phyloP scores from a whole-genome alignment of 148 eudicot species.

The Diospyros lotus region DNA sequence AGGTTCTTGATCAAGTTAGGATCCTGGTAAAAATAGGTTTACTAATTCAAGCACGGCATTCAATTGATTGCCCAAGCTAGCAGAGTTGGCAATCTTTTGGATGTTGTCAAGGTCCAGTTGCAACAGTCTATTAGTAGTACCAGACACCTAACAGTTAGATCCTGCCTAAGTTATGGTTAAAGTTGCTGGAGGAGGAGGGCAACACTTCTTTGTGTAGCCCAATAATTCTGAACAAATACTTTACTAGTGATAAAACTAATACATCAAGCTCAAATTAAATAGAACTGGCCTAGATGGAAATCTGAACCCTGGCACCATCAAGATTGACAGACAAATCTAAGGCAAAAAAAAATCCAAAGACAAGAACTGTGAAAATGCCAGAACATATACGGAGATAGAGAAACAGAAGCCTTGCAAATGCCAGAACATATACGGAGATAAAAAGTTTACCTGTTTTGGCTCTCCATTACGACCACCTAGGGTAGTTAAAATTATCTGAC shows the following conservation, averaged over 20 bases:
- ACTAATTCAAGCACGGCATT: too few species aligned
- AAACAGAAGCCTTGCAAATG: neutral
- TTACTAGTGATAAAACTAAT: neutral
- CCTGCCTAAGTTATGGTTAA: neutral
- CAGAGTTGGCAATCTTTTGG: too few species aligned
- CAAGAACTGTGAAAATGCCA: neutral
- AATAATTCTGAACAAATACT: neutral
- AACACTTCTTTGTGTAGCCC: neutral
- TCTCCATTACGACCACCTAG: constrained; percentile 66
- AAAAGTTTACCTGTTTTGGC: constrained; percentile 60
- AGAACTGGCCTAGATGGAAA: neutral
- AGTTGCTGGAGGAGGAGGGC: neutral
- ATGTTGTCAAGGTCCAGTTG: neutral
- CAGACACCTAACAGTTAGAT: neutral
- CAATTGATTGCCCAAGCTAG: too few species aligned
- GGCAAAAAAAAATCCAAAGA: too few species aligned
- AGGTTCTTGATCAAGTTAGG: too few species aligned
- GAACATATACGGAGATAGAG: neutral
- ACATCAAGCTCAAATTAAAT: neutral
- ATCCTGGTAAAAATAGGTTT: too few species aligned
- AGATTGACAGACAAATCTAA: neutral
- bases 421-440: neutral
- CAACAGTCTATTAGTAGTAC: neutral
- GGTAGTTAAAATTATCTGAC: constrained; percentile 74
- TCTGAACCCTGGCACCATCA: neutral